Conservation (phyloP, 2,329 filamentous ascomycete genomes). For the Venturia nashicola region DNA sequence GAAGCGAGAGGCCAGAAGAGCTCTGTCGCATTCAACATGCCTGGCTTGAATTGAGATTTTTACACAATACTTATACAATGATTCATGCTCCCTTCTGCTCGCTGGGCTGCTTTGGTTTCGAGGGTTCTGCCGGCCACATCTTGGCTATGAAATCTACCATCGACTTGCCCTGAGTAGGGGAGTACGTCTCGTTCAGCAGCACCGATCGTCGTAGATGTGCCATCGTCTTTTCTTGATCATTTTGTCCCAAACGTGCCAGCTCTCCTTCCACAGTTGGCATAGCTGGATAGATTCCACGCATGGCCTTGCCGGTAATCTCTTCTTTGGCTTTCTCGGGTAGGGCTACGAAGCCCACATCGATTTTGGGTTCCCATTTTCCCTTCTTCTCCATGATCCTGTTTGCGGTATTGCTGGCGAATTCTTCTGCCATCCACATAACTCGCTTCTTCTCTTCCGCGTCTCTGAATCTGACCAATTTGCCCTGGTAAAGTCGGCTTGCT, state of each 20-base stretch:
- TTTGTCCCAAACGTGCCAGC: background rate
- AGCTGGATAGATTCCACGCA: background rate
- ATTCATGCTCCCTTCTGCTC: background rate
- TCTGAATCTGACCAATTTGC: slow-evolving; percentile 1
- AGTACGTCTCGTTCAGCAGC: slow-evolving; percentile 1
- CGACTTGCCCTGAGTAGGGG: slow-evolving; percentile 1
- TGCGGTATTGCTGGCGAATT: background rate
- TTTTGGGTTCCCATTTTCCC: background rate
- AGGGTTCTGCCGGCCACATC: slow-evolving; percentile 1
- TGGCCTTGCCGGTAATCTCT: background rate
- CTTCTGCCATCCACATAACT: background rate
- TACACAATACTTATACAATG: slow-evolving; percentile 1
- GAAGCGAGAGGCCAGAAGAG: background rate
- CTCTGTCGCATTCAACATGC: background rate
- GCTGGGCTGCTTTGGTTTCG: background rate
- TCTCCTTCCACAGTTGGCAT: background rate
- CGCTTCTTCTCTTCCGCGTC: slow-evolving; percentile 1
- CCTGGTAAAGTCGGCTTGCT: background rate
- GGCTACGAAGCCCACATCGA: background rate
- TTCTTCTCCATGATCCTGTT: background rate
- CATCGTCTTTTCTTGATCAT: background rate
- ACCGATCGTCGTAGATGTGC: slow-evolving; percentile 1
- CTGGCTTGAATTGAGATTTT: background rate
- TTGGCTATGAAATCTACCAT: slow-evolving; percentile 5
- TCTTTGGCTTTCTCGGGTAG: background rate